Conservation (phyloP, 1,139 yeast genomes). For the Tardiomyces depauwii region DNA sequence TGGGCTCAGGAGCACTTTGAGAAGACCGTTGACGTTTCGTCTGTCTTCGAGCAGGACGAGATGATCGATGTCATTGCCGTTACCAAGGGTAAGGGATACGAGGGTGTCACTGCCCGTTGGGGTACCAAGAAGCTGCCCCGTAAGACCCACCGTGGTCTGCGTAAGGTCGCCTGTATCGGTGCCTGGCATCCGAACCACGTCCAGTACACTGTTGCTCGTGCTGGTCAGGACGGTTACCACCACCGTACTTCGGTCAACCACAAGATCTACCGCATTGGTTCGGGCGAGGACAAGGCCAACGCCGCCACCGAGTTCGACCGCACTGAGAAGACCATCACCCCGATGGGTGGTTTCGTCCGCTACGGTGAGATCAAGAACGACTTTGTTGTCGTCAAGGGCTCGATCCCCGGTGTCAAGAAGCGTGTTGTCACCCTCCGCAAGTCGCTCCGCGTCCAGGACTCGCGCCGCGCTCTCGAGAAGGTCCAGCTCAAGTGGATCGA, state of each 20-base stretch:
- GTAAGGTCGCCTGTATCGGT: slow-evolving; percentile 99
- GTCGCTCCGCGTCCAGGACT: slow-evolving; percentile 95
- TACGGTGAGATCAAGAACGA: slow-evolving; percentile 98
- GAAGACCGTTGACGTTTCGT: slow-evolving; percentile 92
- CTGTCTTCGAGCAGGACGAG: slow-evolving; percentile 98
- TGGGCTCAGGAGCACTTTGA: slow-evolving; percentile 99
- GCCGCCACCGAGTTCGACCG: slow-evolving; percentile 99
- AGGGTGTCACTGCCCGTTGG: slow-evolving; percentile 99
- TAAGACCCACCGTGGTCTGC: slow-evolving; percentile 99
- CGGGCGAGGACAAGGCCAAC: slow-evolving; percentile 85
- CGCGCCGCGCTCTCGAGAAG: slow-evolving; percentile 95
- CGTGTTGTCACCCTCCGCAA: slow-evolving; percentile 98
- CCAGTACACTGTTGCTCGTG: slow-evolving; percentile 99
- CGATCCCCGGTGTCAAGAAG: slow-evolving; percentile 99
- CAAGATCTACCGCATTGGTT: slow-evolving; percentile 99
- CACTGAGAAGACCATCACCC: slow-evolving; percentile 98
- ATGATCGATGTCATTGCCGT: slow-evolving; percentile 97
- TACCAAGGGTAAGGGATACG: slow-evolving; percentile 99
- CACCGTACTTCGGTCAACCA: slow-evolving; percentile 99
- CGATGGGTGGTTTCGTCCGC: slow-evolving; percentile 99
- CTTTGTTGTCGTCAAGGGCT: slow-evolving; percentile 95
- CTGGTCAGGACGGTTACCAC: slow-evolving; percentile 99
- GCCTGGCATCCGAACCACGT: slow-evolving; percentile 99
- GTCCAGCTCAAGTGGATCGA: slow-evolving; percentile 99
- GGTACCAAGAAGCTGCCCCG: slow-evolving; percentile 99